Evolutionary conservation across 2,329 filamentous ascomycete genomes (phyloP).

Genomic region (Sporothrix pseudoabietina): DNA sequence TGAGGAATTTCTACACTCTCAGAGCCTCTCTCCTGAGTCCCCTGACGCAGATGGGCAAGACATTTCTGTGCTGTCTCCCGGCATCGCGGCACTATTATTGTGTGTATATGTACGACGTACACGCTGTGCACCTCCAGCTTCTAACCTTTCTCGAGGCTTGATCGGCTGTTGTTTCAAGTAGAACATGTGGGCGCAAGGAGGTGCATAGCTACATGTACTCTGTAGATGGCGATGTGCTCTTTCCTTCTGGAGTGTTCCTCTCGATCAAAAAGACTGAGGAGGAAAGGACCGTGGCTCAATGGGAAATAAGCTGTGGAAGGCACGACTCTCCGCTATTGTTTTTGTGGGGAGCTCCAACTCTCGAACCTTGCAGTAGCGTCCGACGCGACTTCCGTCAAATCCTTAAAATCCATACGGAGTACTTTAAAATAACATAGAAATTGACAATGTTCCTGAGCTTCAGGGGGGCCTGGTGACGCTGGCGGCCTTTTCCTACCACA

Average conservation of each 20-base stretch:
- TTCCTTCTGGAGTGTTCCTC: slow-evolving; percentile 47
- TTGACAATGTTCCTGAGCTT: background rate
- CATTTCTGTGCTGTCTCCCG: background rate
- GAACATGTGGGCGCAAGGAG: slow-evolving; percentile 9
- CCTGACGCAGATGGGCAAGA: slow-evolving; percentile 1
- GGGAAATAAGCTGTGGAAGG: slow-evolving; percentile 2
- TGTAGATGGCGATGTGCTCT: slow-evolving; percentile 47
- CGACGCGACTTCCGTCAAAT: background rate
- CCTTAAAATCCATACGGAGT: no score
- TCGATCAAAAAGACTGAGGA: background rate
- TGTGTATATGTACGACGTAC: no score
- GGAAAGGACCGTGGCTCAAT: slow-evolving; percentile 6
- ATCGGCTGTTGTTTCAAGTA: slow-evolving; percentile 9
- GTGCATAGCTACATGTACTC: no score
- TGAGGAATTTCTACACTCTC: background rate
- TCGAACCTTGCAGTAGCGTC: slow-evolving; percentile 21
- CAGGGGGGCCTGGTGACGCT: background rate
- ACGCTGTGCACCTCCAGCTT: background rate
- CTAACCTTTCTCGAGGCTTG: background rate
- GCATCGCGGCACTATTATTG: background rate
- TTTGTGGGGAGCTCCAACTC: slow-evolving; percentile 21
- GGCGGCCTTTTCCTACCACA: background rate
- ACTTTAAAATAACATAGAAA: background rate
- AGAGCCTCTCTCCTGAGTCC: background rate
- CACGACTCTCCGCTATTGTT: background rate